phyloP scores from a whole-genome alignment of 495 filamentous ascomycete species.

The Paragyromitra xinjiangensis region DNA sequence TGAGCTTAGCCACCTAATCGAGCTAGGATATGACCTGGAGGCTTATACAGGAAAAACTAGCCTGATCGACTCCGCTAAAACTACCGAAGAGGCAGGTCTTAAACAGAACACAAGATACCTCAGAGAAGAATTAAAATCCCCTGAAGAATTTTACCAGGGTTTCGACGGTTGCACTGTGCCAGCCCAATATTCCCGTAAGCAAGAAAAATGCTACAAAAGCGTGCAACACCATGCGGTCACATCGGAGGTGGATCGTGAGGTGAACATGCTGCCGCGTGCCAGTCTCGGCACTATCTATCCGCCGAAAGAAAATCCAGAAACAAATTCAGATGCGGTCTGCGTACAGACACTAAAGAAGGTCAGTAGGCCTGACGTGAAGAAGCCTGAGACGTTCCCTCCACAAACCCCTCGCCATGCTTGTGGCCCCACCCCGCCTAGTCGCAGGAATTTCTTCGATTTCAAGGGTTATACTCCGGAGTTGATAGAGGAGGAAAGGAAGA shows the following conservation, averaged over 20 bases:
- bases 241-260: background rate
- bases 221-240: background rate
- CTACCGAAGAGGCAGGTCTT: too few relatives aligned
- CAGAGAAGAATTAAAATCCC: too few relatives aligned
- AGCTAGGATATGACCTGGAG: background rate
- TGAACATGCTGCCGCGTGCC: background rate
- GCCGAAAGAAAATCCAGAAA: too few relatives aligned
- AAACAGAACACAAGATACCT: background rate
- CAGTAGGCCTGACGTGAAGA: too few relatives aligned
- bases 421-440: background rate
- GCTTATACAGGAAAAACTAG: background rate
- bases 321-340: too few relatives aligned
- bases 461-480: background rate
- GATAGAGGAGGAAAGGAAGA: background rate
- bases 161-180: background rate
- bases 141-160: background rate
- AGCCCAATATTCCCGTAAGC: background rate
- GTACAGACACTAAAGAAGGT: too few relatives aligned
- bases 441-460: background rate
- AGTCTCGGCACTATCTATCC: too few relatives aligned
- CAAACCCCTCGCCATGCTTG: background rate
- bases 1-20: background rate
- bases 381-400: too few relatives aligned
- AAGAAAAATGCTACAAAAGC: background rate
- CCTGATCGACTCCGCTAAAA: too few relatives aligned